A percentile compares a stretch with the other conserved stretches of the same genome.
Evolutionary conservation across 148 eudicot species (phyloP).

Genomic region (Selenicereus undatus): DNA sequence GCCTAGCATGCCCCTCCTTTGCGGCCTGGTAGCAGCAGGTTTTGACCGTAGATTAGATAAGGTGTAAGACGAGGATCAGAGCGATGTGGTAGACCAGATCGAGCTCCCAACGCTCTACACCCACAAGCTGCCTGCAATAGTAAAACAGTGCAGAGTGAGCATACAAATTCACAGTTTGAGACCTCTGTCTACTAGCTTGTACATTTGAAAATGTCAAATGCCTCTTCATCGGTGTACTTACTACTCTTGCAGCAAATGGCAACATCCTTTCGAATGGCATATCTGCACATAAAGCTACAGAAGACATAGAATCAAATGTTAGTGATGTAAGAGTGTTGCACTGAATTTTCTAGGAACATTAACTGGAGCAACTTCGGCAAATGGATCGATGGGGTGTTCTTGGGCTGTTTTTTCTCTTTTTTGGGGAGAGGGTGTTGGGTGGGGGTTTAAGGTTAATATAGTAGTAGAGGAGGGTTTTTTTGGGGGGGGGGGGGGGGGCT

Average conservation of each 20-base stretch:
- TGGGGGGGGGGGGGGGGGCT: too few species aligned
- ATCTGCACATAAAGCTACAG: constrained; percentile 58
- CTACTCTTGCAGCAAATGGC: constrained; percentile 91
- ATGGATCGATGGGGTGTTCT: too few species aligned
- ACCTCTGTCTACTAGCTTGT: background rate
- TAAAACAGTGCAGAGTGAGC: background rate
- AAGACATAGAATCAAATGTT: background rate
- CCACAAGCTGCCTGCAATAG: constrained; percentile 66
- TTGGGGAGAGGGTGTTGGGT: too few species aligned
- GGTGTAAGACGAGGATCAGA: constrained; percentile 59
- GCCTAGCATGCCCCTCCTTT: too few species aligned
- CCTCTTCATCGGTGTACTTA: constrained; percentile 30
- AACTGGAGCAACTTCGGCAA: background rate
- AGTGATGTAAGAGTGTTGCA: background rate
- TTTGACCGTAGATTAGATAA: constrained; percentile 36
- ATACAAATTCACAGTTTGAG: background rate
- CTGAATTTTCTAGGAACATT: background rate
- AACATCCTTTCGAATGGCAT: constrained; percentile 84
- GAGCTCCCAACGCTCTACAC: constrained; percentile 92
- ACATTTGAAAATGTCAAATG: background rate
- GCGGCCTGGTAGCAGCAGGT: constrained; percentile 10
- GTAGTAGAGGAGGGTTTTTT: too few species aligned
- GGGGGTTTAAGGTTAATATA: too few species aligned
- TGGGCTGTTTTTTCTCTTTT: too few species aligned
- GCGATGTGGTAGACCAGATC: constrained; percentile 69